Base-by-base conservation (phyloP, 2,329 filamentous ascomycete species). In the Tolypocladium pustulatum region DNA sequence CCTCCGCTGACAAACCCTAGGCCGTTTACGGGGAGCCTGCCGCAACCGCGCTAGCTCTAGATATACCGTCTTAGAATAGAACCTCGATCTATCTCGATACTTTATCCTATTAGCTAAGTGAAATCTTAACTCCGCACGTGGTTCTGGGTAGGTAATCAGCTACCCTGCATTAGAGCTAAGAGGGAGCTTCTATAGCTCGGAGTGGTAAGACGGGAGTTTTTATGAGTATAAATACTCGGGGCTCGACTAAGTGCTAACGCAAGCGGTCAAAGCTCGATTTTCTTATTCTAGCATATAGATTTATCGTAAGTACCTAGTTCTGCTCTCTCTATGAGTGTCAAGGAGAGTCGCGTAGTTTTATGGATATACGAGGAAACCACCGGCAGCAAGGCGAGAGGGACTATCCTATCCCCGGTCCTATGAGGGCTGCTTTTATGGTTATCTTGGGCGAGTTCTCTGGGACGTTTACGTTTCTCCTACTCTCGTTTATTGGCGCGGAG, bases 391-490 rank as follows among this genome's bases (percentile, higher is more conserved):
- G 41, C 9, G n/a, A 5, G n/a, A 12, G 41, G 12, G n/a, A 43
- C 41, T 40, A 56, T 13, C 25, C 36, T 27, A 20, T 59, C 22
- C 58, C 58, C n/a, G 57, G 55, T 34, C 22, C 51, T 13, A n/a
- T 32, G 1, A 65, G 70, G 30, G 75, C 76, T 57, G 67, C 73
- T 34, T 58, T 74, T 20, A 70, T 78, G 46, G 73, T 78, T 20
- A 66, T 75, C 41, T 61, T 79, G 25, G 78, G 76, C 59, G 79
- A 81, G 68, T 79, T 81, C 55, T 75, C 76, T 61, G 79, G 79
- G 57, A 81, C 79, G 2, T 81, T 81, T 61, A 72, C 81, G 67
- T 81, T 81, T 66, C 71, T 81, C 0, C 75, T 80, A 54, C 69
- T 76, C 57, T 64, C 74, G 41, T 77, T 74, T 58, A 69, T 73